Base-by-base conservation (phyloP, 2,329 filamentous ascomycete genomes). In the Ceratocystis papillata region DNA sequence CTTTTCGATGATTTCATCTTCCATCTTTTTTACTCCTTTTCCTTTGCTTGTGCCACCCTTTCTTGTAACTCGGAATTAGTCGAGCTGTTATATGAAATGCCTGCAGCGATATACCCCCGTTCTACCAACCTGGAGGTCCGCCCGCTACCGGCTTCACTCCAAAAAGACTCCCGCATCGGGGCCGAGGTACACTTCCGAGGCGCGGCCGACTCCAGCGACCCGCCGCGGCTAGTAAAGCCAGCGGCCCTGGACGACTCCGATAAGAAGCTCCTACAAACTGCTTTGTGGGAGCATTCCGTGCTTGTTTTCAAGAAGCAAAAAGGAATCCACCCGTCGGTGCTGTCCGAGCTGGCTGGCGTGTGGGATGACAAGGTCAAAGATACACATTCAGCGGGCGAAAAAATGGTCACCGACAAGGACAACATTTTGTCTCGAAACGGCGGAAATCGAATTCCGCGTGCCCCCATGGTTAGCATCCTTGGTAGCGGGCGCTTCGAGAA, bases 311-410 rank as follows among this genome's bases (percentile, higher is more conserved):
- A 67, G n/a, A 41, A 59, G 0, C 66, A 67, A 63, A 67, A 65
- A 15, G 66, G 66, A 1, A 62, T 67, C 20, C 45, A 65, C 6
- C 66, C 66, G 15, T 62, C 61, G 22, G 66, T 67, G 25, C 37
- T 67, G 30, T 63, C 63, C 8, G 48, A 37, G 10, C 33, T 67
- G 46, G 66, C 66, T 4, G 63, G 66, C 37, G 33, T 67, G 30
- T 67, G 66, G 66, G 66, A 67, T 59, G 66, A 67, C 33, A 65
- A 62, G 25, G 37, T 67, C 46, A 67, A 67, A 46, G 62, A 63
- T 22, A 67, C 66, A 2, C 66, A 67, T 41, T 67, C 66, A 17
- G 66, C 66, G 3, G 66, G 66, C 6, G 66, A 67, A 28, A 67
- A 67, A 59, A 65, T 67, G 63, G 66, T 67, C 28, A 67, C 50